Base-by-base conservation (phyloP, 257 asterid genomes). In the Solanum ossicruentum region DNA sequence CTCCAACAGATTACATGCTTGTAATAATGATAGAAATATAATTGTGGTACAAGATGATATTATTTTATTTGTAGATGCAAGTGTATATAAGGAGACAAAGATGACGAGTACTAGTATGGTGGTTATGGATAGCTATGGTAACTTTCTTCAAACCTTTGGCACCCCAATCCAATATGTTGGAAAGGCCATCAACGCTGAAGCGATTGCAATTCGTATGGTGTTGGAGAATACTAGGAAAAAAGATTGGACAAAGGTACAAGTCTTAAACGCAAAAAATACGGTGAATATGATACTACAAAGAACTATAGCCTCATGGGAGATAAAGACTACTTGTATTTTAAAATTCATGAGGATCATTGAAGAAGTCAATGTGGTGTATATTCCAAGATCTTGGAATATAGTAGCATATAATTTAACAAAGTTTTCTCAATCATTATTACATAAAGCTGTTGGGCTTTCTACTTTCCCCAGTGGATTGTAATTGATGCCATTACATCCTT, bases 61-160 rank as follows among this genome's bases (percentile, higher is more conserved):
- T 36, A 2, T 4, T 36, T 36, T 36, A 2, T 36, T 36, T 36
- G 41, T 0, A 36, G 6, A 36, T 36, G 41, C 41, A 36, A 36
- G 0, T 0, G 6, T 4, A 36, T 5, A 36, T 4, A 36, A 36
- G 41, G 41, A 36, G 41, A 5, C 3, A 0, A 36, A 36, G 41
- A 0, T 0, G 0, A 0, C 6, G 4, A 36, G 41, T 0, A 60
- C 21, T n/a, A 2, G 15, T 4, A 28, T n/a, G 32, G 32, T 4
- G 28, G 15, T 13, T n/a, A n/a, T 60, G 15, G 16, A 60, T n/a
- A 60, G 32, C 15, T n/a, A 1, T 10, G 67, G 32, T 60, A 60
- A 60, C 3, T 2, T n/a, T 3, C 32, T 60, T 60, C 67, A 60
- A 10, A 7, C 32, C 28, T 60, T 60, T 60, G 32, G 65, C 4